Evolutionary conservation across 202 grass and related monocot genomes (phyloP), one percentile per base, ranked within the genome.

Genomic region (Schoenoplectus tabernaemontani): DNA sequence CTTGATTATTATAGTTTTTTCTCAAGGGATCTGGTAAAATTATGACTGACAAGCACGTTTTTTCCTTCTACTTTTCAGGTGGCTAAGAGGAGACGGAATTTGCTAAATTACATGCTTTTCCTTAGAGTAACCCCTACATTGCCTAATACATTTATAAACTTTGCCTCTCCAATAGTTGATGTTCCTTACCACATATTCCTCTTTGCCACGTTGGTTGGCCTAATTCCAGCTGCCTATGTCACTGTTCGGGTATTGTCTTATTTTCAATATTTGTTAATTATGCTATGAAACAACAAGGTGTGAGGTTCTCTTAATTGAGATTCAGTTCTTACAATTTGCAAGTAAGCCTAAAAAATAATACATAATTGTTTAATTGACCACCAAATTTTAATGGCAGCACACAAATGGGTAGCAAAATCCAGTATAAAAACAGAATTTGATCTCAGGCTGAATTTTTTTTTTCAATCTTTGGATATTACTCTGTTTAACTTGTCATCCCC

Each of bases 111-210:
- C 83, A 95, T 98, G 69, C 87, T 95, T 77, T 98, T 98, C 71
- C 85, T 98, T 43, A 88, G 96, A 87, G 96, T 98, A 44, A 98
- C 96, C 39, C 96, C 96, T 13, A 92, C 95, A 73, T 91, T 98
- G 91, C 95, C 95, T 33, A 95, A 98, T 86, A 98, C 95, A 48
- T 98, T 98, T 82, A 98, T 98, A 64, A 98, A 98, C 86, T 87
- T 98, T 30, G 95, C 95, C 58, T 98, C 95, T 34, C 95, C 95
- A 4, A 98, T 98, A 83, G 95, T 98, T 37, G 91, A 98, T 54
- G 91, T 98, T 23, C 95, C 95, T 20, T 98, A 90, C 64, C 91
- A 88, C 82, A 90, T 84, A 56, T 98, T 98, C 81, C 46, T 98
- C 69, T 47, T 87, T 83, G 95, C 77, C 48, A 98, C 95, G 62